A percentile compares a stretch with the other conserved stretches of the same genome.
Conservation (phyloP, 805 yeast genomes). For the Metschnikowia similis region DNA sequence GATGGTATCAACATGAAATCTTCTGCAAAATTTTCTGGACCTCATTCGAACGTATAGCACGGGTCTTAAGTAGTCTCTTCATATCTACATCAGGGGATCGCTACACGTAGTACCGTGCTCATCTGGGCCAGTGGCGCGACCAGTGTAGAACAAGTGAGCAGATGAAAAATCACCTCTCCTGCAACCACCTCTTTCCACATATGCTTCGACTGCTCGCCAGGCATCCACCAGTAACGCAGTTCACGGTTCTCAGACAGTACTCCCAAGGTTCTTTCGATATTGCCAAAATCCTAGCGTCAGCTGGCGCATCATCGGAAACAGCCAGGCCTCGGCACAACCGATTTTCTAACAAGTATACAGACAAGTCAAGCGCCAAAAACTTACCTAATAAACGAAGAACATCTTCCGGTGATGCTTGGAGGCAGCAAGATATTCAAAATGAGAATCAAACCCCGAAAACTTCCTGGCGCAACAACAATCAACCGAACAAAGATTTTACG, state of each 20-base stretch:
- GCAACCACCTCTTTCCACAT: not conserved
- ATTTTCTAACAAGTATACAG: not conserved
- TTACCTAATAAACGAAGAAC: not conserved
- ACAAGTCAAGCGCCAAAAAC: not conserved
- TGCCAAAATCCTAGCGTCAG: not conserved
- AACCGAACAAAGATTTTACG: conserved; percentile 3
- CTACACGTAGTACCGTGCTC: not conserved
- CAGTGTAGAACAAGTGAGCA: not conserved
- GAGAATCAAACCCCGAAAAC: not conserved
- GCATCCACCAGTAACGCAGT: not conserved
- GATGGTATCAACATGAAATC: too few species aligned
- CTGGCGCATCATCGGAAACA: not conserved
- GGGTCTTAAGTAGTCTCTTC: too few species aligned
- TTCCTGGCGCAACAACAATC: not conserved
- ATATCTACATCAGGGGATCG: too few species aligned
- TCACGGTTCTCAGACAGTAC: not conserved
- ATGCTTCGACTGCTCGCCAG: not conserved
- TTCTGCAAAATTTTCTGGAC: too few species aligned
- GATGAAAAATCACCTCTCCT: not conserved
- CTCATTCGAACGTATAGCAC: too few species aligned
- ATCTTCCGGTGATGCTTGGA: not conserved
- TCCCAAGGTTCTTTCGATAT: not conserved
- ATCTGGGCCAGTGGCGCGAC: not conserved
- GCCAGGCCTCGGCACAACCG: conserved; percentile 1
- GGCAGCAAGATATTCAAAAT: not conserved